Conservation (phyloP, 768 basidiomycete genomes). For the Trichaptum fuscoviolaceum region DNA sequence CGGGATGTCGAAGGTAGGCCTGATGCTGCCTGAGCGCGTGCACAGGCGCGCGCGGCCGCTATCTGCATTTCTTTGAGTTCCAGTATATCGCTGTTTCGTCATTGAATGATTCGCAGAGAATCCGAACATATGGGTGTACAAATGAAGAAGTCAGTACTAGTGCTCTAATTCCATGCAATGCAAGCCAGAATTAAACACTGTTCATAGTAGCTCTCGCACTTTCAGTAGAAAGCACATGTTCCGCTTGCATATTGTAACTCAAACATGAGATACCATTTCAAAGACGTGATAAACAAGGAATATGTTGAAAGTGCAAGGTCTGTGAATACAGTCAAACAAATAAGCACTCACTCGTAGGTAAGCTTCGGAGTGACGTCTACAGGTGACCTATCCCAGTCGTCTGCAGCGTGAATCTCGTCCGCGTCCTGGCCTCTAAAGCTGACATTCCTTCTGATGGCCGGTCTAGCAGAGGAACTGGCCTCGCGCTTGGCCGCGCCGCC, state of each 20-base stretch:
- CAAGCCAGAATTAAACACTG: constrained; percentile 11
- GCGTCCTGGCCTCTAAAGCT: constrained; percentile 50
- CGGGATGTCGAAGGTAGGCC: neutral
- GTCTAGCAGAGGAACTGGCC: neutral
- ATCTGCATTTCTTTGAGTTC: constrained; percentile 68
- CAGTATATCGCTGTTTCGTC: constrained; percentile 28
- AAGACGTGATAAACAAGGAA: neutral
- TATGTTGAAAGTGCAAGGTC: neutral
- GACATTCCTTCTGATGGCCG: constrained; percentile 30
- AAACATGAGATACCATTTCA: no score
- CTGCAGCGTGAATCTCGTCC: constrained; percentile 59
- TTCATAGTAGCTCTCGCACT: constrained; percentile 5
- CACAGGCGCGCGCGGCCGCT: constrained; percentile 47
- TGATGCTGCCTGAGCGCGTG: neutral
- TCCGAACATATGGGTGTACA: no score
- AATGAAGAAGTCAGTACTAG: constrained; percentile 19
- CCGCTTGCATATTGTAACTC: no score
- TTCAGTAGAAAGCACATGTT: neutral
- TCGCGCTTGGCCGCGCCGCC: neutral
- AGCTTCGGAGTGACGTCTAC: constrained; percentile 56
- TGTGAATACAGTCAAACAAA: neutral
- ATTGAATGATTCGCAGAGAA: no score
- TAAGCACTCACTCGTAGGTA: constrained; percentile 57
- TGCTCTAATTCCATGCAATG: constrained; percentile 38
- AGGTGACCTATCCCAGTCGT: constrained; percentile 79